These are phyloP conservation scores for Leishmania major DNA, from an alignment of 208 protist species.

Conservation along the genomic window DNA sequence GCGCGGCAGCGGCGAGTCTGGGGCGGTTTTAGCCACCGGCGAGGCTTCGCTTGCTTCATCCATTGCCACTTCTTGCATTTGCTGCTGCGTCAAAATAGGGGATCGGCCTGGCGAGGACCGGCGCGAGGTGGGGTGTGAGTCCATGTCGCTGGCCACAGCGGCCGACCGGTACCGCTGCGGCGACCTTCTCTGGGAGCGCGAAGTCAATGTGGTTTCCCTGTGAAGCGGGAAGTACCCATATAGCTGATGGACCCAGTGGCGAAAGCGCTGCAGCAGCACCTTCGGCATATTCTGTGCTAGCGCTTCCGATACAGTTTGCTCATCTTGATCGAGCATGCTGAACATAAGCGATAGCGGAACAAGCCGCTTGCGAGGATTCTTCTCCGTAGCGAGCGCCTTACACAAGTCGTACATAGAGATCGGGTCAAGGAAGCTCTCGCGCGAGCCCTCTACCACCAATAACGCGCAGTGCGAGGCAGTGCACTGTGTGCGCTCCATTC, in stretches of 20 bases:
- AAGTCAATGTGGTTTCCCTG: slow-evolving; percentile 3
- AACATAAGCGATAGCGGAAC: slow-evolving; percentile 81
- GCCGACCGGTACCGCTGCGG: slow-evolving; percentile 32
- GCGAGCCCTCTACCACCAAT: slow-evolving; percentile 79
- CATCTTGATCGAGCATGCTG: slow-evolving; percentile 84
- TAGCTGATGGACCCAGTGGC: slow-evolving; percentile 71
- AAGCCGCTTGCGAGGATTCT: slow-evolving; percentile 65
- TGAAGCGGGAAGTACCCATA: slow-evolving; percentile 48
- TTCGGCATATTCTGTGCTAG: slow-evolving; percentile 55
- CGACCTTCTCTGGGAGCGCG: slow-evolving; percentile 17
- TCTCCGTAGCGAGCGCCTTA: slow-evolving; percentile 66
- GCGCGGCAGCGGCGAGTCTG: slow-evolving; percentile 31
- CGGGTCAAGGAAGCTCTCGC: slow-evolving; percentile 82
- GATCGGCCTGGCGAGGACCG: slow-evolving; percentile 24
- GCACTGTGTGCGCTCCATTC: slow-evolving; percentile 58
- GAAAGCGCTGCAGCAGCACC: slow-evolving; percentile 65
- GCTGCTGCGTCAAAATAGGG: slow-evolving; percentile 1
- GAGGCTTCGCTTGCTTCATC: background rate
- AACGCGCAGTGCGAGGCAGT: slow-evolving; percentile 62
- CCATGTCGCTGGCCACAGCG: slow-evolving; percentile 27
- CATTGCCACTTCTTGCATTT: background rate
- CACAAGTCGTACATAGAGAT: slow-evolving; percentile 80
- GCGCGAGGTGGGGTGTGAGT: slow-evolving; percentile 21
- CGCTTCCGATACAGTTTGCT: slow-evolving; percentile 68
- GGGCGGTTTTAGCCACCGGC: background rate